A percentile compares a stretch with the other conserved stretches of the same genome.
These are phyloP conservation scores for Exserohilum turcica DNA, from an alignment of 2,329 filamentous ascomycete genomes.

Conservation along the genomic window DNA sequence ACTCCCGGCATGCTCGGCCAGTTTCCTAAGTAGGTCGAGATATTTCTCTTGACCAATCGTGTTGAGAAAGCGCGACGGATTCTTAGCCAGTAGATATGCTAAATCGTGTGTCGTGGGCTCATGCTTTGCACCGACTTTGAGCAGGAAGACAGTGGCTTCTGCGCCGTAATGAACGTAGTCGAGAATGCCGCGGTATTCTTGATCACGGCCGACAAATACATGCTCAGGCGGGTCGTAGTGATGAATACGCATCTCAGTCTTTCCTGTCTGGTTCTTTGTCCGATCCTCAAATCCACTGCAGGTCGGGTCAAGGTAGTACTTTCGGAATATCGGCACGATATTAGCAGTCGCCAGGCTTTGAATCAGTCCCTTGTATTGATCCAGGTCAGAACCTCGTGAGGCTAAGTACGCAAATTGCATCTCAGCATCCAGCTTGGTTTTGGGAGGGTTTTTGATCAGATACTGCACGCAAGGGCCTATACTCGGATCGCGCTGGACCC, in stretches of 20 bases:
- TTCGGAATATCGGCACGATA: slow-evolving; percentile 48
- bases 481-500: slow-evolving; percentile 79
- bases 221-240: slow-evolving; percentile 69
- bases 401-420: slow-evolving; percentile 84
- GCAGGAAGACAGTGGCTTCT: slow-evolving; percentile 85
- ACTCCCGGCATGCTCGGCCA: slow-evolving; percentile 72
- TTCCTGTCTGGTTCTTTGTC: slow-evolving; percentile 36
- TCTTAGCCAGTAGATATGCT: slow-evolving; percentile 78
- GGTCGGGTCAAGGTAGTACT: slow-evolving; percentile 39
- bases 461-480: slow-evolving; percentile 77
- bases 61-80: slow-evolving; percentile 80
- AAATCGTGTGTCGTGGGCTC: slow-evolving; percentile 89
- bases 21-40: slow-evolving; percentile 75
- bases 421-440: slow-evolving; percentile 67
- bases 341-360: slow-evolving; percentile 34
- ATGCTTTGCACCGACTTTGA: slow-evolving; percentile 85
- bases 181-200: slow-evolving; percentile 85
- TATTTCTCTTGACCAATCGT: slow-evolving; percentile 87
- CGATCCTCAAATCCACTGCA: slow-evolving; percentile 43
- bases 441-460: slow-evolving; percentile 74
- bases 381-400: slow-evolving; percentile 74
- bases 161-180: slow-evolving; percentile 94
- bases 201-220: slow-evolving; percentile 77
- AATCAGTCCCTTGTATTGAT: slow-evolving; percentile 41
- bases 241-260: slow-evolving; percentile 49